These are phyloP conservation scores for Tolypocladium amazonense DNA, from an alignment of 2,329 filamentous ascomycete species.

Conservation along the genomic window DNA sequence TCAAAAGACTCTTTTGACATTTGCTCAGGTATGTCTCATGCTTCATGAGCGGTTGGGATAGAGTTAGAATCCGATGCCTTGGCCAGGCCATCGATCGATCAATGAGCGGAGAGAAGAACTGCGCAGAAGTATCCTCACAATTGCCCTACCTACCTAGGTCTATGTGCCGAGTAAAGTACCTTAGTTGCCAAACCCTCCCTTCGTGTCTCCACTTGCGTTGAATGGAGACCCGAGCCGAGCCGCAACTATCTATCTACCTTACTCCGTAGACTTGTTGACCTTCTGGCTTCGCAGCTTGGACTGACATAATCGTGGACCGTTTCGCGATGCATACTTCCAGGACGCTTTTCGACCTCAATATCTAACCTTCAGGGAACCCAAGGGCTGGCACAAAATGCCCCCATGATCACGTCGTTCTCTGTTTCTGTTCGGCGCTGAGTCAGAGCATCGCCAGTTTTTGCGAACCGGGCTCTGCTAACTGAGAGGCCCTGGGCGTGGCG, in stretches of 20 bases:
- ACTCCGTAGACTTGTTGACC: neutral
- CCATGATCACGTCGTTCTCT: neutral
- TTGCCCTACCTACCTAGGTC: neutral
- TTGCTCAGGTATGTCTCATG: too few relatives aligned
- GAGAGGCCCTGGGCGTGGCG: neutral
- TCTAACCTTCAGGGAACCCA: conserved; percentile 12
- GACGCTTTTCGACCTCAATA: neutral
- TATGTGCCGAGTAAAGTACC: neutral
- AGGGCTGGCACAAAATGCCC: neutral
- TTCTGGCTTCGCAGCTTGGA: neutral
- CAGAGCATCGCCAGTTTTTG: neutral
- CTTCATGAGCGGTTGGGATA: too few relatives aligned
- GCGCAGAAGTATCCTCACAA: neutral
- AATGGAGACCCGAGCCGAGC: neutral
- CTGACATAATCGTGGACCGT: neutral
- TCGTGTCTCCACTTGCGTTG: neutral
- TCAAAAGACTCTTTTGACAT: too few relatives aligned
- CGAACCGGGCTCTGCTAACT: neutral
- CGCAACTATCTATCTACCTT: neutral
- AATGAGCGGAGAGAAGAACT: neutral
- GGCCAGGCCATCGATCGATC: neutral
- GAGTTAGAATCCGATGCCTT: neutral
- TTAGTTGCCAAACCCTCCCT: neutral
- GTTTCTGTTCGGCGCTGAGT: neutral
- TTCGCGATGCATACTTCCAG: neutral